Conservation (phyloP, 306 rosid genomes). For the Crataegus laevigata region DNA sequence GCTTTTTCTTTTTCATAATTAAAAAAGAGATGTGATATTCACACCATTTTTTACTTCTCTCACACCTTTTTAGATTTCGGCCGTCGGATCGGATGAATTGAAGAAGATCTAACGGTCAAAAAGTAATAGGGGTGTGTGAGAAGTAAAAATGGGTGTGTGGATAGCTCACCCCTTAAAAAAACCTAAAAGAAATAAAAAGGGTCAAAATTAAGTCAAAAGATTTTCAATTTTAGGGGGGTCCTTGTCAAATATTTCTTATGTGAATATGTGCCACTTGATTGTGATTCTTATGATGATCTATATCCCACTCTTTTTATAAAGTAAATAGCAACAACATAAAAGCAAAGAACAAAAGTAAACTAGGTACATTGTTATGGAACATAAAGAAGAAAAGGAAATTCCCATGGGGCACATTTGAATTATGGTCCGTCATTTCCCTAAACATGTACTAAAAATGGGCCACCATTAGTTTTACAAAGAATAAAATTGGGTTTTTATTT, state of each 20-base stretch:
- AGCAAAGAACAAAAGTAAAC: constrained; percentile 3
- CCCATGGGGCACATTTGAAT: constrained; percentile 9
- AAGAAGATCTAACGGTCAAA: no score
- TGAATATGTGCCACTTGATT: constrained; percentile 22
- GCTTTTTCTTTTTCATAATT: constrained; percentile 9
- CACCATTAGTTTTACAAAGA: neutral
- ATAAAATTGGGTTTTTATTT: neutral
- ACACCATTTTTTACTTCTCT: no score
- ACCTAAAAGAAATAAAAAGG: constrained; percentile 23
- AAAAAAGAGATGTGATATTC: no score
- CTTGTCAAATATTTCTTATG: constrained; percentile 6
- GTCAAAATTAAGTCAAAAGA: constrained; percentile 17
- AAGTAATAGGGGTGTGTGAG: no score
- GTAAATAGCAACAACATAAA: constrained; percentile 13
- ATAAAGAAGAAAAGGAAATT: neutral
- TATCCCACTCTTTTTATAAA: constrained; percentile 11
- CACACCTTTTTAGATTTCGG: no score
- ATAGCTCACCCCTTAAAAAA: no score
- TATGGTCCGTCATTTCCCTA: constrained; percentile 1
- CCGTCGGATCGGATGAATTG: no score
- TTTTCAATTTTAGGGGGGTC: constrained; percentile 1
- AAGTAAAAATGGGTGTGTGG: no score
- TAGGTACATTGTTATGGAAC: neutral
- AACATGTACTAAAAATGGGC: neutral
- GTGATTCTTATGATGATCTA: constrained; percentile 2